Conservation (phyloP, 2,329 filamentous ascomycete genomes). For the Fulvia fulva region DNA sequence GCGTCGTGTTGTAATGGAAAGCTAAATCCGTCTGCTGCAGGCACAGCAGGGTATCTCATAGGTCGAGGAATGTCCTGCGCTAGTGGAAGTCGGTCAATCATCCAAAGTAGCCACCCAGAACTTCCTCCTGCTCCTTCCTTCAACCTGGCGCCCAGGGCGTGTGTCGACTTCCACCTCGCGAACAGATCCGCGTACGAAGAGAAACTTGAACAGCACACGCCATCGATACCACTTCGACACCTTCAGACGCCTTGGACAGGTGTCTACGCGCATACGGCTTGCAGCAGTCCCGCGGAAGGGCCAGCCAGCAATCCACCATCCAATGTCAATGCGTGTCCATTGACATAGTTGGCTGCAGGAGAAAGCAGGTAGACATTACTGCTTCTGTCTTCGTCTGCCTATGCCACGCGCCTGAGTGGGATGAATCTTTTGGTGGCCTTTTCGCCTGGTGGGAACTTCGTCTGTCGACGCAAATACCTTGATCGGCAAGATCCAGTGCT, state of each 20-base stretch:
- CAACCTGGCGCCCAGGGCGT: too few relatives aligned
- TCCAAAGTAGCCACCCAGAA: background rate
- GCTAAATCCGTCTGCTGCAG: background rate
- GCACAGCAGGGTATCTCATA: background rate
- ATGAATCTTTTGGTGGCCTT: background rate
- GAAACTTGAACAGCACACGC: too few relatives aligned
- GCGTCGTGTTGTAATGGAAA: background rate
- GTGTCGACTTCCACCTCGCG: too few relatives aligned
- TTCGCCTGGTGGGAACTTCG: background rate
- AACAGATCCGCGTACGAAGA: too few relatives aligned
- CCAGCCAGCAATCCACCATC: background rate
- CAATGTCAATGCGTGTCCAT: background rate
- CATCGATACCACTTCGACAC: too few relatives aligned
- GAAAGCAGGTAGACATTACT: conserved; percentile 1
- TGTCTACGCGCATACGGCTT: background rate
- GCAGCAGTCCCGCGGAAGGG: background rate
- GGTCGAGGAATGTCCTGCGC: background rate
- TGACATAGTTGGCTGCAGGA: conserved; percentile 2
- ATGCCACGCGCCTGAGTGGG: background rate
- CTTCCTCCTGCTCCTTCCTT: background rate
- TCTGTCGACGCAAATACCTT: background rate
- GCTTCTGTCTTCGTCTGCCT: background rate
- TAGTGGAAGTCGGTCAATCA: background rate
- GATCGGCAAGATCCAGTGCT: background rate
- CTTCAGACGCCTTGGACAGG: too few relatives aligned